Evolutionary conservation across 768 basidiomycete genomes (phyloP).

Genomic region (Amanita inopinata): DNA sequence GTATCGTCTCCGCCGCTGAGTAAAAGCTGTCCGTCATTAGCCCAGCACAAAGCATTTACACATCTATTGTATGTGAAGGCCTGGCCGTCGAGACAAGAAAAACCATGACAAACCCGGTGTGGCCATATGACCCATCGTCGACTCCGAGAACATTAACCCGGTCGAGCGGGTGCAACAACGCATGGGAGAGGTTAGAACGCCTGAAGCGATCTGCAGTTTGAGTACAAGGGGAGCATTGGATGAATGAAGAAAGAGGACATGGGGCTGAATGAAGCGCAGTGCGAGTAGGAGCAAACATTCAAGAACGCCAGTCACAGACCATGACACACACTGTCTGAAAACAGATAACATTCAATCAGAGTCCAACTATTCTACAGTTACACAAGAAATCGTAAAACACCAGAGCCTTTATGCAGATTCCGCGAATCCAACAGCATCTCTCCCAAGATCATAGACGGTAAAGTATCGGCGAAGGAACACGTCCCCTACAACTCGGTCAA

Average conservation of each 20-base stretch:
- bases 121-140: constrained; percentile 37
- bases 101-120: constrained; percentile 61
- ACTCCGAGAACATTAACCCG: constrained; percentile 67
- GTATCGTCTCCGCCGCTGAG: constrained; percentile 69
- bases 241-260: background rate
- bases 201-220: background rate
- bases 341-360: background rate
- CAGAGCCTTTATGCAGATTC: constrained; percentile 19
- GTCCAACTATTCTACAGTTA: background rate
- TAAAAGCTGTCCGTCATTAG: constrained; percentile 51
- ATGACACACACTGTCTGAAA: background rate
- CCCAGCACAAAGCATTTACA: constrained; percentile 74
- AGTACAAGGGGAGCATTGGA: background rate
- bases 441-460: constrained; percentile 81
- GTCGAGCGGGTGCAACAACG: constrained; percentile 31
- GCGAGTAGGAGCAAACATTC: background rate
- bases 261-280: background rate
- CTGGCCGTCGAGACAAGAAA: background rate
- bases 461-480: constrained; percentile 88
- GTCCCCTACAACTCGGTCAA: constrained; percentile 40
- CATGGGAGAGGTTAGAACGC: background rate
- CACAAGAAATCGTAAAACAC: constrained; percentile 2
- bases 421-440: constrained; percentile 81
- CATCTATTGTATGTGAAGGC: constrained; percentile 32
- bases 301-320: background rate